Base-by-base conservation (phyloP, 371 early-diverging fungal species). In the Funneliformis caledonium region DNA sequence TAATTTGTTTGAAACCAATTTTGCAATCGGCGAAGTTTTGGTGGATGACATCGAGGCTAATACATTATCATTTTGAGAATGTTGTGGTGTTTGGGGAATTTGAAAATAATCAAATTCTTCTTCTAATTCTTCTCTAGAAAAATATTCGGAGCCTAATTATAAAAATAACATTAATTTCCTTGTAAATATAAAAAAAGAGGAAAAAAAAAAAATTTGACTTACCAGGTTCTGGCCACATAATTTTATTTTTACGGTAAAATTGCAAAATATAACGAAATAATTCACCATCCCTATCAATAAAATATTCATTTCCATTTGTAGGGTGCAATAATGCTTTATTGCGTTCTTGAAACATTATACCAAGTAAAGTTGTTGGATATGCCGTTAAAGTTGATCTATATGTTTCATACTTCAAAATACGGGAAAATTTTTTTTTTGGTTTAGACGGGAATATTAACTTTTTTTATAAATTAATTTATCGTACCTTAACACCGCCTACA, bases 401-500 rank as follows among this genome's bases (percentile, higher is more conserved):
- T 19, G 70, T 70, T 70, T 70, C 70, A 70, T 70, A 70, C 70
- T 70, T n/a, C 6, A 3, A 11, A 22, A 70, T 22, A 37, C 5
- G 12, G 12, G 37, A 68, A 10, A 48, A 33, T 73, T 22, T 33
- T n/a, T 52, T 33, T 9, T 14, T 8, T 33, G 56, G 7, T 31
- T 14, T 56, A 52, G 3, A 74, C 14, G 16, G 6, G 2, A 22
- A 26, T 12, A 7, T 16, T 67, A 14, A 14, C 14, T 76, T 77
- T 22, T 16, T 31, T 26, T 26, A 26, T 26, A 26, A 26, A 31
- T 42, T 33, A 26, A 64, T 26, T 2, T 47, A 9, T n/a, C 64
- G 14, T 78, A 78, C 78, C 69, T 78, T 78, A 26, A 78, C 37
- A 48, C 78, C 78, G 14, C 78, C 78, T 50, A 78, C 78, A 42